Percentiles rank a stretch among this genome's conserved stretches.
Conservation (phyloP, 768 basidiomycete species). For the Auriscalpium vulgare region DNA sequence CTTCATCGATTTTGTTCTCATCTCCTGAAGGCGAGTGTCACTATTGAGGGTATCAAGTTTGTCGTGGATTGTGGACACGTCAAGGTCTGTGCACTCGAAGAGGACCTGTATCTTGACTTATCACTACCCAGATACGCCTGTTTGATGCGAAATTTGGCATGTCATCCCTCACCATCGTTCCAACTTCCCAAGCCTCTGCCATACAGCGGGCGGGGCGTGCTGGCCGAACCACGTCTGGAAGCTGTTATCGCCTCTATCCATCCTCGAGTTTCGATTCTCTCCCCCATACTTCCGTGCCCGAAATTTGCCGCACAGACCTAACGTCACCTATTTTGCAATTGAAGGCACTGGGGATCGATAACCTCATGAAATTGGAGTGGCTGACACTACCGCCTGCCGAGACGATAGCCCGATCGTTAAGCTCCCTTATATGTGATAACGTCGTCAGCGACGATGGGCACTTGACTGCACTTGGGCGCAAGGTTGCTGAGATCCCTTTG, state of each 20-base stretch:
- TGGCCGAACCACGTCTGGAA: constrained; percentile 85
- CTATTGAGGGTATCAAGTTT: constrained; percentile 91
- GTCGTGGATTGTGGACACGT: constrained; percentile 94
- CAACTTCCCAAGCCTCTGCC: constrained; percentile 83
- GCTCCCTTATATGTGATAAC: constrained; percentile 70
- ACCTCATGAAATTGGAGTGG: constrained; percentile 96
- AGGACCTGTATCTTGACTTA: not conserved
- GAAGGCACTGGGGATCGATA: constrained; percentile 91
- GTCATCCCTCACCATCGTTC: constrained; percentile 75
- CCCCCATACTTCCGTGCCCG: constrained; percentile 69
- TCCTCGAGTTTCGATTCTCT: constrained; percentile 51
- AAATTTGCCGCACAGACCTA: constrained; percentile 87
- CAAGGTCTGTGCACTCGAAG: constrained; percentile 50
- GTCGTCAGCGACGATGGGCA: constrained; percentile 81
- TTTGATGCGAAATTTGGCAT: constrained; percentile 85
- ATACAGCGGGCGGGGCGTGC: constrained; percentile 92
- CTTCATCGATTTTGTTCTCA: not conserved
- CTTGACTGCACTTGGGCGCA: constrained; percentile 68
- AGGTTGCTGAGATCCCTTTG: constrained; percentile 90
- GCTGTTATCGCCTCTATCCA: constrained; percentile 90
- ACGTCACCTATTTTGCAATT: constrained; percentile 88
- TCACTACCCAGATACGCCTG: constrained; percentile 59
- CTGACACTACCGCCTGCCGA: constrained; percentile 82
- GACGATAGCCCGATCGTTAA: constrained; percentile 77
- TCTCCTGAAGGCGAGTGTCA: constrained; percentile 73